phyloP scores from a whole-genome alignment of 1,139 yeast species.

The Lodderomyces parapsilosis region DNA sequence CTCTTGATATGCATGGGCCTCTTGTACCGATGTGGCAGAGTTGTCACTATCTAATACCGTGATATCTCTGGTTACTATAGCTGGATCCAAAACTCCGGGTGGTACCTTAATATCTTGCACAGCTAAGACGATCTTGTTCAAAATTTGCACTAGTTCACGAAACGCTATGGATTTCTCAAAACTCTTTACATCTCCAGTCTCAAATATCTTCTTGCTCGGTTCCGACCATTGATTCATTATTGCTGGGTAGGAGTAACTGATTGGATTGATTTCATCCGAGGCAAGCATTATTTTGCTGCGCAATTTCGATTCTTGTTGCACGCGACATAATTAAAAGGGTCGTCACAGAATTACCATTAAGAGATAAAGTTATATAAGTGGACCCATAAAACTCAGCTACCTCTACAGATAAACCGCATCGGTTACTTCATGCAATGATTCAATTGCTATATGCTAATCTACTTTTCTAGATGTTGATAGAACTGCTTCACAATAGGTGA shows the following conservation, averaged over 20 bases:
- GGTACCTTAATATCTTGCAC: slow-evolving; percentile 34
- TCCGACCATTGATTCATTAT: slow-evolving; percentile 13
- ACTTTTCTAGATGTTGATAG: slow-evolving; percentile 6
- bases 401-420: no score
- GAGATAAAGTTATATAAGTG: not conserved
- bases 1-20: not conserved
- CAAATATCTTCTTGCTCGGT: slow-evolving; percentile 35
- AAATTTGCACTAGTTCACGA: slow-evolving; percentile 21
- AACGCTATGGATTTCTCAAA: slow-evolving; percentile 32
- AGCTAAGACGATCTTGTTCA: slow-evolving; percentile 22
- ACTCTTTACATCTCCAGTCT: slow-evolving; percentile 24
- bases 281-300: not conserved
- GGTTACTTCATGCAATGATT: no score
- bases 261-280: not conserved
- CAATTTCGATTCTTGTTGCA: not conserved
- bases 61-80: slow-evolving; percentile 21
- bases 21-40: not conserved
- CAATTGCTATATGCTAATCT: not conserved
- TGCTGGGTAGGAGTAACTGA: not conserved
- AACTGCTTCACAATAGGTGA: slow-evolving; percentile 10
- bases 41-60: not conserved
- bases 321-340: no score
- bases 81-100: slow-evolving; percentile 19
- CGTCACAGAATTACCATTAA: no score
- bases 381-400: no score